Evolutionary conservation across 345 rosid species (phyloP).

Genomic region (Bruguiera parviflora): DNA sequence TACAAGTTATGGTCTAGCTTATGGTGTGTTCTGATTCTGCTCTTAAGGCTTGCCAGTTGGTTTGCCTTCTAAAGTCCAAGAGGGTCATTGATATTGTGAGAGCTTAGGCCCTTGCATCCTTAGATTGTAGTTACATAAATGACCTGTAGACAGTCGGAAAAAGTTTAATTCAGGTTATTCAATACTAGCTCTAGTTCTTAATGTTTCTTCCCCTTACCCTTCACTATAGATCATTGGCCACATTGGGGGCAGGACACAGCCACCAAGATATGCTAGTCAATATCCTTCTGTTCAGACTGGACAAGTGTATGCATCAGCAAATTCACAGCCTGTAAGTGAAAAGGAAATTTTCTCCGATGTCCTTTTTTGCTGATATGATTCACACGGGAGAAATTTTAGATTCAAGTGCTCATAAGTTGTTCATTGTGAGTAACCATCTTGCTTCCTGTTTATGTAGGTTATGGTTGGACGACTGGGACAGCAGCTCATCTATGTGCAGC

Average conservation of each 20-base stretch:
- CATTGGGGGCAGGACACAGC: conserved; percentile 54
- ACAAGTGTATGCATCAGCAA: conserved; percentile 55
- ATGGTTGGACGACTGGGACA: conserved; percentile 60
- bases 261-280: conserved; percentile 56
- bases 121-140: background rate
- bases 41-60: background rate
- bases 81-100: background rate
- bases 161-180: background rate
- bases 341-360: conserved; percentile 4
- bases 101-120: background rate
- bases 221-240: conserved; percentile 51
- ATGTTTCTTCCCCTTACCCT: conserved; percentile 13
- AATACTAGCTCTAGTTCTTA: conserved; percentile 6
- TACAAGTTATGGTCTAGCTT: background rate
- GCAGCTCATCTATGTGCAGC: conserved; percentile 68
- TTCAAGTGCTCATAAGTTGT: conserved; percentile 4
- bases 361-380: background rate
- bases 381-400: background rate
- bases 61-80: background rate
- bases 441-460: conserved; percentile 40
- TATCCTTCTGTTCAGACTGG: conserved; percentile 61
- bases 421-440: conserved; percentile 12
- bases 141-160: background rate
- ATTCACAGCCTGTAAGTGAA: conserved; percentile 56
- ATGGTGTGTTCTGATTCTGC: background rate